Conservation (phyloP, 805 yeast genomes). For the Schwanniomyces sp. region DNA sequence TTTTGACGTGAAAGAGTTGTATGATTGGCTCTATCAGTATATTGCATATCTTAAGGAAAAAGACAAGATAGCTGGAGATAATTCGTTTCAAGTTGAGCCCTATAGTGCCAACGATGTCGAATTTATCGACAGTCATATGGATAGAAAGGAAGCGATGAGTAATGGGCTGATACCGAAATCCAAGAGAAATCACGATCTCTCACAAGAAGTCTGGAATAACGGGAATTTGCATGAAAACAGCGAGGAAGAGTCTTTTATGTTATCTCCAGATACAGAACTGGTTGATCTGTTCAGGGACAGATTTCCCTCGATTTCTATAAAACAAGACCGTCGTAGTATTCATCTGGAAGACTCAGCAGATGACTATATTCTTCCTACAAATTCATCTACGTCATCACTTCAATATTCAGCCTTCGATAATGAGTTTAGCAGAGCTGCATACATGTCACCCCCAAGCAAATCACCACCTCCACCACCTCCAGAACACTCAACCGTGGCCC, state of each 20-base stretch:
- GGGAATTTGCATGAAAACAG: background rate
- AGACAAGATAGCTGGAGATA: slow-evolving; percentile 12
- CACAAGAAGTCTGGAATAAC: background rate
- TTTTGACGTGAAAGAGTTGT: slow-evolving; percentile 35
- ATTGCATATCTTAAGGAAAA: slow-evolving; percentile 33
- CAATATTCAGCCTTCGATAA: background rate
- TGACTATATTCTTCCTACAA: background rate
- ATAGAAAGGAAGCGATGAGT: background rate
- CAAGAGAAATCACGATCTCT: background rate
- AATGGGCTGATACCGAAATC: slow-evolving; percentile 1
- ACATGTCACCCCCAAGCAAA: background rate
- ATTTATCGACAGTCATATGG: background rate
- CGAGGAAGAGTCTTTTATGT: background rate
- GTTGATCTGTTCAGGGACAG: slow-evolving; percentile 4
- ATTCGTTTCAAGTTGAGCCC: background rate
- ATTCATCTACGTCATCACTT: background rate
- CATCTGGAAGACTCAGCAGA: background rate
- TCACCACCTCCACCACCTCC: slow-evolving; percentile 2
- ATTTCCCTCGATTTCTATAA: slow-evolving; percentile 5
- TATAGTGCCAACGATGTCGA: background rate
- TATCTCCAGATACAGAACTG: slow-evolving; percentile 3
- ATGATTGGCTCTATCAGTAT: slow-evolving; percentile 39
- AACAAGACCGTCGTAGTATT: background rate
- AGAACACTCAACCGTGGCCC: background rate
- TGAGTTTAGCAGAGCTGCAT: background rate